Evolutionary conservation across 441 rosid genomes (phyloP).

Genomic region (Erysimum pusillum): DNA sequence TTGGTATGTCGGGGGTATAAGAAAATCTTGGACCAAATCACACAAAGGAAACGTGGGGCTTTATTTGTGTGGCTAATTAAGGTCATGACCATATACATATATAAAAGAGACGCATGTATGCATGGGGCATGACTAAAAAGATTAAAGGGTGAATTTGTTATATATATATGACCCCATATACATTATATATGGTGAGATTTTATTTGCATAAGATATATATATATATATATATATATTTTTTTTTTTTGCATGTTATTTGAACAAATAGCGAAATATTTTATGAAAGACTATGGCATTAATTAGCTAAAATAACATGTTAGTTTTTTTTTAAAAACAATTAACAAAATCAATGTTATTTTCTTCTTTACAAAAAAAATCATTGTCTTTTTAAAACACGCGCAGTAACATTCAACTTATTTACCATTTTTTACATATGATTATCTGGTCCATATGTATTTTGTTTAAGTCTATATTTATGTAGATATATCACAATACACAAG

Average conservation of each 20-base stretch:
- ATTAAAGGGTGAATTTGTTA: not conserved
- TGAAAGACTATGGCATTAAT: not conserved
- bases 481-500: slow-evolving; percentile 1
- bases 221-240: too few species aligned
- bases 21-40: slow-evolving; percentile 29
- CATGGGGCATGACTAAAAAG: not conserved
- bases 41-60: slow-evolving; percentile 23
- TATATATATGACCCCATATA: not conserved
- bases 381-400: not conserved
- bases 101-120: slow-evolving; percentile 28
- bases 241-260: not conserved
- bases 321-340: not conserved
- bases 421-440: not conserved
- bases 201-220: not conserved
- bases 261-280: not conserved
- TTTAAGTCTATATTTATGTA: too few species aligned
- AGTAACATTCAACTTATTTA: not conserved
- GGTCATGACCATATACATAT: not conserved
- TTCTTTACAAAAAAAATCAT: too few species aligned
- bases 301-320: not conserved
- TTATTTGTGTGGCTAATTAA: slow-evolving; percentile 20
- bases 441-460: not conserved
- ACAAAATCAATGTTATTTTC: not conserved
- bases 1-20: slow-evolving; percentile 24
- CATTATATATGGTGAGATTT: not conserved